Conservation (phyloP, 2,329 filamentous ascomycete species). For the Fusarium mundagurra region DNA sequence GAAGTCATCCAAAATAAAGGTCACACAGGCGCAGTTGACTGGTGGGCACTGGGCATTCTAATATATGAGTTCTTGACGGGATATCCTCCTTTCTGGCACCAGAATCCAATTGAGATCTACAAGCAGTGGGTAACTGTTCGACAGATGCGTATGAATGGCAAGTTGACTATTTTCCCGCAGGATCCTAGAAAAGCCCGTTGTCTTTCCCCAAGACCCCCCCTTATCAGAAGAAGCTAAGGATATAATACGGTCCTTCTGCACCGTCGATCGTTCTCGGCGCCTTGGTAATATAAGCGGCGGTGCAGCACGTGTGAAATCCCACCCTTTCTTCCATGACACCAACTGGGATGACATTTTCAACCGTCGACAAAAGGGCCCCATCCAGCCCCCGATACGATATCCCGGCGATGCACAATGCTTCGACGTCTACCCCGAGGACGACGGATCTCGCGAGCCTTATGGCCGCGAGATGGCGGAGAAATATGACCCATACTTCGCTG, state of each 20-base stretch:
- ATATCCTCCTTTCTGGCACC: slow-evolving; percentile 87
- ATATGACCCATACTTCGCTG: slow-evolving; percentile 77
- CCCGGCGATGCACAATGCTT: slow-evolving; percentile 83
- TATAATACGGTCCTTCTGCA: slow-evolving; percentile 80
- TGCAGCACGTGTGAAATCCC: slow-evolving; percentile 75
- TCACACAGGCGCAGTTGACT: slow-evolving; percentile 80
- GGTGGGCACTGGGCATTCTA: slow-evolving; percentile 87
- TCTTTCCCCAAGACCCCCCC: slow-evolving; percentile 73
- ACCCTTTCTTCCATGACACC: slow-evolving; percentile 78
- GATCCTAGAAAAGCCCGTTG: slow-evolving; percentile 81
- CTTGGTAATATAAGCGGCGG: slow-evolving; percentile 83
- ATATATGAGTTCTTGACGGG: slow-evolving; percentile 88
- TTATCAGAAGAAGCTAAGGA: slow-evolving; percentile 77
- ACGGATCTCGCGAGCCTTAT: slow-evolving; percentile 71
- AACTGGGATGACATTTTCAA: slow-evolving; percentile 79
- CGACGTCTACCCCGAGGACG: slow-evolving; percentile 83
- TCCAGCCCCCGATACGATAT: slow-evolving; percentile 77
- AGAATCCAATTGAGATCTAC: slow-evolving; percentile 88
- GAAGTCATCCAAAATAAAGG: slow-evolving; percentile 88
- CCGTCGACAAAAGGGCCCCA: slow-evolving; percentile 73
- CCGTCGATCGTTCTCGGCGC: slow-evolving; percentile 79
- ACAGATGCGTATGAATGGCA: background rate
- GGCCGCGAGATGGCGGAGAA: slow-evolving; percentile 73
- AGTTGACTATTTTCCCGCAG: slow-evolving; percentile 51
- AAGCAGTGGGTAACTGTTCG: slow-evolving; percentile 66